These are phyloP conservation scores for Coemansia sp. DNA, from an alignment of 192 early-diverging fungal genomes.

Conservation along the genomic window DNA sequence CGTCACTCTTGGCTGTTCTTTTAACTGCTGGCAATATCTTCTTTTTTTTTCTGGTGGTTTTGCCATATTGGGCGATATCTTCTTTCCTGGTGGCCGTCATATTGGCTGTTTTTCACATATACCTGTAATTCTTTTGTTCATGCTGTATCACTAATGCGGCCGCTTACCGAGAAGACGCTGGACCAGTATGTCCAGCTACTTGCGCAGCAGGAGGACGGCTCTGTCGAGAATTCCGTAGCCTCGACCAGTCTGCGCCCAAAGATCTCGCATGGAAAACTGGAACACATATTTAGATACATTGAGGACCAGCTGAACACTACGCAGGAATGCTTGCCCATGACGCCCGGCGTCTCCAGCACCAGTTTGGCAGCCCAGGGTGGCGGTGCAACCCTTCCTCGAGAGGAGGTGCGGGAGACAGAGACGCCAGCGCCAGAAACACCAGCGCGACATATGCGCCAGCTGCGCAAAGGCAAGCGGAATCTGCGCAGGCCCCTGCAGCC, in stretches of 20 bases:
- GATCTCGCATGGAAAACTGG: constrained; percentile 29
- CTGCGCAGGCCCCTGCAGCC: constrained; percentile 25
- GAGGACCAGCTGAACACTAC: constrained; percentile 25
- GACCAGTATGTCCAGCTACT: constrained; percentile 15
- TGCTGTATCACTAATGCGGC: constrained; percentile 7
- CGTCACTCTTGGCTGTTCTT: neutral
- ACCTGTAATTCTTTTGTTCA: constrained; percentile 3
- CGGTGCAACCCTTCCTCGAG: neutral
- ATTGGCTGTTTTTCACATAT: too few relatives aligned
- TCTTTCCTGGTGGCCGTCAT: too few relatives aligned
- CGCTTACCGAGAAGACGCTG: constrained; percentile 32
- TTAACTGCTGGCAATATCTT: neutral
- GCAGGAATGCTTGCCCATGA: constrained; percentile 23
- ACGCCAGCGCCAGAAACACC: neutral
- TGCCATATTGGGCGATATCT: too few relatives aligned
- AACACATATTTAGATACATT: constrained; percentile 31
- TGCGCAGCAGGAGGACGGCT: constrained; percentile 3
- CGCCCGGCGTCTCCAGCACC: constrained; percentile 5
- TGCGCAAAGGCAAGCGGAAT: constrained; percentile 17
- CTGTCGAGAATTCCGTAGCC: neutral
- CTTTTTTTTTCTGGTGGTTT: neutral
- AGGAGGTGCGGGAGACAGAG: neutral
- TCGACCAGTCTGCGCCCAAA: constrained; percentile 3
- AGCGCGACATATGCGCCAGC: neutral
- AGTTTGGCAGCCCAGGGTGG: neutral